These are phyloP conservation scores for Astraeus odoratus DNA, from an alignment of 768 basidiomycete species.

Conservation along the genomic window DNA sequence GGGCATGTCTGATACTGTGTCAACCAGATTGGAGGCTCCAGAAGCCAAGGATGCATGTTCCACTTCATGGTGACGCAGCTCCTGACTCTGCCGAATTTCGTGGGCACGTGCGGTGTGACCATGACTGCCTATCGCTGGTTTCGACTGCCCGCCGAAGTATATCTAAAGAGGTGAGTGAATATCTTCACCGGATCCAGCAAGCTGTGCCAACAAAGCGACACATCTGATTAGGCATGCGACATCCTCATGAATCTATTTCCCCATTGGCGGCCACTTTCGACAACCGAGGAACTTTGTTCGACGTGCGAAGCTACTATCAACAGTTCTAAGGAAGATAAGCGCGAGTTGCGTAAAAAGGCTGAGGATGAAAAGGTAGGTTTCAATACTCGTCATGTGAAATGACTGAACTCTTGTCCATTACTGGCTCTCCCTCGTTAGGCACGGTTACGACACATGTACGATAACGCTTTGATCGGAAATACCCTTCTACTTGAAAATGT, in stretches of 20 bases:
- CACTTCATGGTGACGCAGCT: conserved; percentile 51
- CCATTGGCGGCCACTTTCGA: conserved; percentile 51
- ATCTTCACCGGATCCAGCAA: conserved; percentile 6
- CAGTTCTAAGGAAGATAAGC: conserved; percentile 54
- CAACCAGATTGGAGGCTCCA: conserved; percentile 61
- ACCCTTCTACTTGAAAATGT: conserved; percentile 40
- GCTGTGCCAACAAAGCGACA: conserved; percentile 3
- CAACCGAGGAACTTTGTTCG: conserved; percentile 46
- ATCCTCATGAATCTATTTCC: conserved; percentile 57
- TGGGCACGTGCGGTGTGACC: conserved; percentile 65
- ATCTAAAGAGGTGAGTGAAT: conserved; percentile 44
- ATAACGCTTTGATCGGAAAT: conserved; percentile 43
- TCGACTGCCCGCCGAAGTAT: conserved; percentile 53
- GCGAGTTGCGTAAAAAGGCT: conserved; percentile 54
- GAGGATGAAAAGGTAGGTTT: conserved; percentile 70
- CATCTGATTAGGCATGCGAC: conserved; percentile 42
- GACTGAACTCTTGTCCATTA: conserved; percentile 9
- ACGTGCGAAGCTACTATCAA: conserved; percentile 55
- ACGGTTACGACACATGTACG: conserved; percentile 55
- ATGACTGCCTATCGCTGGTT: conserved; percentile 54
- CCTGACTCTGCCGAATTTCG: conserved; percentile 55
- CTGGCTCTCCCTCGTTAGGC: conserved; percentile 35
- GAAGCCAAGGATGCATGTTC: conserved; percentile 73
- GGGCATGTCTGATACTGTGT: conserved; percentile 5
- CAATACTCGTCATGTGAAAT: conserved; percentile 6